Evolutionary conservation across 495 filamentous ascomycete genomes (phyloP).

Genomic region (Tuber umbilicatum): DNA sequence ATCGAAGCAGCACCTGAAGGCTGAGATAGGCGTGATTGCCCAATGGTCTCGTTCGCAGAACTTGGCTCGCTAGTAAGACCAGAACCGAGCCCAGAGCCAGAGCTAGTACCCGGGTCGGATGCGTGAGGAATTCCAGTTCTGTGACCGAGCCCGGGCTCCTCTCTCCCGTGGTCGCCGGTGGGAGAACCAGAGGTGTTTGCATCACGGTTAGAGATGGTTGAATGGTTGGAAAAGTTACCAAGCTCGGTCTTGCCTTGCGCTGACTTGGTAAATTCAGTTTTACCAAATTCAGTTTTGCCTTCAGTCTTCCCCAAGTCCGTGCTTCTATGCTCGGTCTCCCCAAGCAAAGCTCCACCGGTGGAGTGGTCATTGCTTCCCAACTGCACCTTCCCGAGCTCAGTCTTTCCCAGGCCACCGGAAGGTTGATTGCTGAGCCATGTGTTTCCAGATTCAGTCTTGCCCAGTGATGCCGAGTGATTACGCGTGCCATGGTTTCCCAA

Average conservation of each 20-base stretch:
- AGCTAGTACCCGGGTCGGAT: not conserved
- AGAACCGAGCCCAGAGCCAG: not conserved
- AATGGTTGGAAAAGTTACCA: not conserved
- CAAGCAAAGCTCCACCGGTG: not conserved
- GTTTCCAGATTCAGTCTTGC: not conserved
- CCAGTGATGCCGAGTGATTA: not conserved
- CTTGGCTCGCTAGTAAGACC: not conserved
- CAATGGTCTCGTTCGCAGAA: not conserved
- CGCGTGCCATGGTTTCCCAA: not conserved
- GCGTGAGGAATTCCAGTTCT: not conserved
- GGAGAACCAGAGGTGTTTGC: not conserved
- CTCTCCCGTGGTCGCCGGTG: not conserved
- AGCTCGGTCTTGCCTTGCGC: not conserved
- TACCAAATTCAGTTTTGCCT: not conserved
- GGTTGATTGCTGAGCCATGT: not conserved
- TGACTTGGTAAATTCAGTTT: not conserved
- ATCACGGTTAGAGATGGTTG: not conserved
- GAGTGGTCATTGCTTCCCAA: not conserved
- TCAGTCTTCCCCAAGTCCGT: not conserved
- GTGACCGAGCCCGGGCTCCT: not conserved
- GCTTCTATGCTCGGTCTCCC: not conserved
- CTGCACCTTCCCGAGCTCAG: not conserved
- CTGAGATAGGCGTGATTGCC: constrained; percentile 15
- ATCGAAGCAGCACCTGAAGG: constrained; percentile 9
- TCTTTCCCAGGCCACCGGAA: not conserved